Evolutionary conservation across 176 grass and related monocot species (phyloP).

Genomic region (Thalia dealbata): DNA sequence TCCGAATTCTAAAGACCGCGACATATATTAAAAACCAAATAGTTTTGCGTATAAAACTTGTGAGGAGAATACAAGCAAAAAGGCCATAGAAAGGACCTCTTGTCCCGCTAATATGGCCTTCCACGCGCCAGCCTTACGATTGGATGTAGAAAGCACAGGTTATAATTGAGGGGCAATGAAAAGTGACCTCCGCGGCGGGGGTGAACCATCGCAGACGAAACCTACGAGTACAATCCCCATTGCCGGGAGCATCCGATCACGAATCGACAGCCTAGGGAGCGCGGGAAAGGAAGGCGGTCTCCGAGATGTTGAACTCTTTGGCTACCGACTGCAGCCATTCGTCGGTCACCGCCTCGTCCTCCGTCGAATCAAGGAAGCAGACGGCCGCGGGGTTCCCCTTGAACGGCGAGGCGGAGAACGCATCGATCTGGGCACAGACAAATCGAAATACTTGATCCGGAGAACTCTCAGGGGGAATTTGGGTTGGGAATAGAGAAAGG

Average conservation of each 20-base stretch:
- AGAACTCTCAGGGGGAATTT: neutral
- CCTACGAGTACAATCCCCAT: conserved; percentile 4
- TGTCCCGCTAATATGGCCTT: no score
- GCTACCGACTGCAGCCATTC: conserved; percentile 68
- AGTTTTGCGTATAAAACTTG: neutral
- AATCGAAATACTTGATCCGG: no score
- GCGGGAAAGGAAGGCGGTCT: conserved; percentile 42
- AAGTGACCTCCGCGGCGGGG: conserved; percentile 37
- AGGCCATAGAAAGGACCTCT: neutral
- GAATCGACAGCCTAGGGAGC: neutral
- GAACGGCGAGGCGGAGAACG: conserved; percentile 44
- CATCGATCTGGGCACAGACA: conserved; percentile 43
- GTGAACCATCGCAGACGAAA: conserved; percentile 81
- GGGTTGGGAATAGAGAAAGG: no score
- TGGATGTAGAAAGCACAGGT: neutral
- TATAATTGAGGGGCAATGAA: neutral
- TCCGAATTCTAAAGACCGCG: no score
- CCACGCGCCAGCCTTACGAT: neutral
- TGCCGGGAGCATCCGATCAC: neutral
- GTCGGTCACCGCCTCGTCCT: conserved; percentile 21
- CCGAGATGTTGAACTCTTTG: conserved; percentile 63
- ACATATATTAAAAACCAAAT: neutral
- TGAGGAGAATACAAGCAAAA: neutral
- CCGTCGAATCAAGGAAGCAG: conserved; percentile 40
- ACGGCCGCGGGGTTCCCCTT: conserved; percentile 75